Evolutionary conservation across 2,329 filamentous ascomycete species (phyloP), one percentile per base, ranked within the genome.

Genomic region (Anisogramma anomala): DNA sequence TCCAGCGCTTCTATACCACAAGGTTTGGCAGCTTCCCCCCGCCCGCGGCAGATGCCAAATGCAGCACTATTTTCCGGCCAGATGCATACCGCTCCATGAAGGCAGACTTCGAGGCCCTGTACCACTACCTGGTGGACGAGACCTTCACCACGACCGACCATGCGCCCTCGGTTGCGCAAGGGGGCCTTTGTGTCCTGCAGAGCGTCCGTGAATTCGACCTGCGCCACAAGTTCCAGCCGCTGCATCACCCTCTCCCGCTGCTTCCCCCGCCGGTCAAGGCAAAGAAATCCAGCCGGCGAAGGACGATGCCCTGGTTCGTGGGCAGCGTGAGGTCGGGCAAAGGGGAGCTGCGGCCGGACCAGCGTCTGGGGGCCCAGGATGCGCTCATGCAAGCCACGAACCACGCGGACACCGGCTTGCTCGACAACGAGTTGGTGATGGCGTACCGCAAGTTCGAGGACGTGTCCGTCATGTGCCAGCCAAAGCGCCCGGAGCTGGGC

Each of bases 11-110:
- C 52, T 88, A 86, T 53, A 65, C 74, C 1, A 66, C 71, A 0
- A 78, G 77, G 40, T 68, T 85, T 23, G 82, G 82, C 4, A 80
- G 79, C 49, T 89, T 82, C 58, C 84, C 84, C 0, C 82, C 83
- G 0, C 62, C 63, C 2, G 56, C 62, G 1, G 55, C 62, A 18
- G 61, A 67, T 28, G 47, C 52, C 1, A 58, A 61, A 15, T 36
- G 11, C 25, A 65, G 60, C 40, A 53, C 59, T 6, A 57, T 69
- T 1, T 82, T 80, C 48, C 69, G 76, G 13, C 73, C 77, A 27
- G 60, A 66, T 15, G 57, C 81, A 1, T 77, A 77, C 51, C 64
- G 64, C 23, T 64, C 65, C 3, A 80, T 89, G 73, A 71, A 72
- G 30, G 61, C 68, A 25, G 84, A 89, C 49, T 87, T 91, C 49